These are phyloP conservation scores for Alternaria sp. DNA, from an alignment of 2,329 filamentous ascomycete genomes.

Conservation along the genomic window DNA sequence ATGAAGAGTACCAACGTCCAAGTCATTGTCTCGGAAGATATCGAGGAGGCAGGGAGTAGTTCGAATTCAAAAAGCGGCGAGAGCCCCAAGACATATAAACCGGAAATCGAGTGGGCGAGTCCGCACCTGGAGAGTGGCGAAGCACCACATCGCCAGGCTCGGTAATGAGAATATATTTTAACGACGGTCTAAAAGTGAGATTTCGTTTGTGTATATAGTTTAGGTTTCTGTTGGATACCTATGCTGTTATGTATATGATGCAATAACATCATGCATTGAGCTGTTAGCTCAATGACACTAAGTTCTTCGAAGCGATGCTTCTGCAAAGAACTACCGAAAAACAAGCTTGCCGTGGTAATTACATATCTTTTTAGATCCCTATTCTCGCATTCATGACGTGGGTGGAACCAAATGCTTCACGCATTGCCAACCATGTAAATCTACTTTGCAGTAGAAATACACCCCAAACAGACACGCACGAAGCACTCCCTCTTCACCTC, in stretches of 20 bases:
- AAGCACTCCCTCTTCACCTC: not conserved
- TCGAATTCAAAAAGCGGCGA: conserved; percentile 1
- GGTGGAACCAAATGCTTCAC: not conserved
- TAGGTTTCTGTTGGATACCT: conserved; percentile 3
- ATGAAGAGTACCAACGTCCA: conserved; percentile 38
- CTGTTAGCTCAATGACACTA: not conserved
- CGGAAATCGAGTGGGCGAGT: conserved; percentile 21
- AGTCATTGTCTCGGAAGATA: conserved; percentile 28
- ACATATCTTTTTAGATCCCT: no score
- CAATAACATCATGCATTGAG: not conserved
- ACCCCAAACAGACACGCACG: not conserved
- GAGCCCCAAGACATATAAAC: conserved; percentile 15
- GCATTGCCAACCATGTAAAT: not conserved
- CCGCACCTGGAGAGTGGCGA: conserved; percentile 7
- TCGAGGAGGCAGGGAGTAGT: conserved; percentile 1
- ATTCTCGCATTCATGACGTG: not conserved
- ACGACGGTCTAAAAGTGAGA: not conserved
- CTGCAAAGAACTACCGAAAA: not conserved
- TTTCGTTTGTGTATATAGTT: not conserved
- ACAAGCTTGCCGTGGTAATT: not conserved
- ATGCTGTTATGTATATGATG: not conserved
- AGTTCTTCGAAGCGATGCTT: not conserved
- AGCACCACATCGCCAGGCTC: not conserved
- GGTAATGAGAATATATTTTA: not conserved
- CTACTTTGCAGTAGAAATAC: not conserved